Base-by-base conservation (phyloP, 129 eudicot species). In the Lactuca saligna region DNA sequence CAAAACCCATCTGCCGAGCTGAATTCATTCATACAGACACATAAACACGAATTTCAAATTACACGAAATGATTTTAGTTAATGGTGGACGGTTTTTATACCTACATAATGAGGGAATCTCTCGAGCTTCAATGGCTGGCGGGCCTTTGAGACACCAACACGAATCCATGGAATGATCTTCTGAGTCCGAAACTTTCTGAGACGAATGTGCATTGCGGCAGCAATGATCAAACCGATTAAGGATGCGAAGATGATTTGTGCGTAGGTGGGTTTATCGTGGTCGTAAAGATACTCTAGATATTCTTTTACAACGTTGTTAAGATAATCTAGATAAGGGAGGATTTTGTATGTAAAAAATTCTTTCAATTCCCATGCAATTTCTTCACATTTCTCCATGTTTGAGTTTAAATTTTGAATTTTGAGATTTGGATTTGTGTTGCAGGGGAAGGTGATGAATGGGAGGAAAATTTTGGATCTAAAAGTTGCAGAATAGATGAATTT, bases 1-100 rank as follows among this genome's bases (percentile, higher is more conserved):
- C 34, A 69, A 93, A 93, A 37, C 98, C 98, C 82, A 93, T 82
- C 75, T 84, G 98, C 42, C 98, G 73, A 72, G 98, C 98, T 93
- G 95, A 82, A 79, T 69, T 73, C 15, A 78, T 11, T 42, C 75
- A 46, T 41, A 38, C 6, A 56, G 11, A 46, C 31, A 32, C 25
- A 62, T 59, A 58, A 14, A 70, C 16, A 75, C 34, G 38, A 9
- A 61, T 65, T 13, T 62, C 59, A 53, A 17, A 68, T 34, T 34
- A 25, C 31, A 31, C 7, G 17, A 12, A 7, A 3, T 8, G 0
- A 38, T 61, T 68, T 41, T 0, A 31, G 37, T 46, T 9, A 54
- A 66, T 61, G 51, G 33, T 20, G 71, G 76, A 68, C 38, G 41
- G 51, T 39, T 80, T 89, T 76, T 68, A 76, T 76, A 94, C 99